Percentiles rank a stretch among this genome's conserved stretches.
These are phyloP conservation scores for Penicillium sp. DNA, from an alignment of 2,329 filamentous ascomycete genomes.

Conservation along the genomic window DNA sequence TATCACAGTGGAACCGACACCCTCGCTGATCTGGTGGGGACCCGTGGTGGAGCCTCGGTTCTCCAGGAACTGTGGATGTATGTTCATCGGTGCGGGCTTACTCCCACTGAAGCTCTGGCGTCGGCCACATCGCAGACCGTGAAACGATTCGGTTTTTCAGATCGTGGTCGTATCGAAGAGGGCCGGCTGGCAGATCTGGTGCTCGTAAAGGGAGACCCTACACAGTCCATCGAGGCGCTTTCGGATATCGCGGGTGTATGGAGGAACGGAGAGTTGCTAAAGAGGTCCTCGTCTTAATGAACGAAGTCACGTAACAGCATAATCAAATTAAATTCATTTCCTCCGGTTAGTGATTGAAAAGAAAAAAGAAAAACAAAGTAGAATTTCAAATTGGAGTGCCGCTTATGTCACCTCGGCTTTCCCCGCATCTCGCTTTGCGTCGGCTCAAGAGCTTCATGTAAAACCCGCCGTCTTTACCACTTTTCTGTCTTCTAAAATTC, in stretches of 20 bases:
- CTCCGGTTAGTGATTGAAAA: too few species aligned
- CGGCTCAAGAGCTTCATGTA: conserved; percentile 24
- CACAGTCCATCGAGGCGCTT: conserved; percentile 6
- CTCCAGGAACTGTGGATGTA: conserved; percentile 6
- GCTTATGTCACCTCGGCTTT: conserved; percentile 13
- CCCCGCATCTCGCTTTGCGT: conserved; percentile 38
- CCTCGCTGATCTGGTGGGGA: conserved; percentile 3
- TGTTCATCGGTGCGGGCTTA: too few species aligned
- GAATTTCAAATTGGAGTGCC: too few species aligned
- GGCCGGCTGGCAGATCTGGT: conserved; percentile 7
- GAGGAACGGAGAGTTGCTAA: conserved; percentile 7
- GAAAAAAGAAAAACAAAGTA: neutral
- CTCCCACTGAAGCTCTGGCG: conserved; percentile 5
- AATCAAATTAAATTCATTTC: too few species aligned
- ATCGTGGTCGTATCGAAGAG: conserved; percentile 6
- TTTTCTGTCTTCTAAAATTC: conserved; percentile 2
- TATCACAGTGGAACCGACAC: conserved; percentile 10
- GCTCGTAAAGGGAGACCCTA: conserved; percentile 3
- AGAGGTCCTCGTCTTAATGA: too few species aligned
- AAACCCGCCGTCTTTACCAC: conserved; percentile 4
- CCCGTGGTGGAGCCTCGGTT: conserved; percentile 5
- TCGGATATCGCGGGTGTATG: conserved; percentile 5
- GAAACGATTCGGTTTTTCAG: conserved; percentile 3
- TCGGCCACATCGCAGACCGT: conserved; percentile 8
- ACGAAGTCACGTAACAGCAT: too few species aligned